Percentiles rank a stretch among this genome's conserved stretches.
phyloP scores from a whole-genome alignment of 108 stramenopile species.

The Discostella stelligeroides region DNA sequence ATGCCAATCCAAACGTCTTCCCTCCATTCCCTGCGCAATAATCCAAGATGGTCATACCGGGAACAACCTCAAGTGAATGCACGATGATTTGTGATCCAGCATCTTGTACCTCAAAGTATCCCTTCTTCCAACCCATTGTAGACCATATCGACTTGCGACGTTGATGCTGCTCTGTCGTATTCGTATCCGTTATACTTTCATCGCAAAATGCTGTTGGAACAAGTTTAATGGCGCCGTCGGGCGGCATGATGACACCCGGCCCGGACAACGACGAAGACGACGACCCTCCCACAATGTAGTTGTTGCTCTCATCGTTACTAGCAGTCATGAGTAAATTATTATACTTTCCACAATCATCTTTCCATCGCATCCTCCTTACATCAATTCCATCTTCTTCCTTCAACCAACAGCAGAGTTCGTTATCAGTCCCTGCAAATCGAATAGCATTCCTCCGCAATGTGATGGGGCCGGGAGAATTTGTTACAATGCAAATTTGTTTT shows the following conservation, averaged over 20 bases:
- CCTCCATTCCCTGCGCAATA: conserved; percentile 66
- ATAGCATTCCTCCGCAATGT: conserved; percentile 48
- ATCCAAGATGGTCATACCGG: conserved; percentile 43
- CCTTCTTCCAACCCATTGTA: conserved; percentile 51
- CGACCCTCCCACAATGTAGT: conserved; percentile 4
- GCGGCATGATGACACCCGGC: conserved; percentile 17
- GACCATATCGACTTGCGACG: conserved; percentile 55
- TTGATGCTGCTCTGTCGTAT: neutral
- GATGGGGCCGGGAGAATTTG: conserved; percentile 39
- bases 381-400: conserved; percentile 40
- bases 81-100: conserved; percentile 58
- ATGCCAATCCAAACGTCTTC: conserved; percentile 55
- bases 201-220: conserved; percentile 3
- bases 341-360: neutral
- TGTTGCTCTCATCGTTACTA: conserved; percentile 13
- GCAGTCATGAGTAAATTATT: conserved; percentile 4
- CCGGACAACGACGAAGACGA: neutral
- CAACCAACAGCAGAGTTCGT: conserved; percentile 32
- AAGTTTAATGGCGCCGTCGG: conserved; percentile 33
- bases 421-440: conserved; percentile 37
- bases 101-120: conserved; percentile 65
- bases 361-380: neutral
- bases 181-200: neutral
- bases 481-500: conserved; percentile 26
- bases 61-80: conserved; percentile 33